Evolutionary conservation across 2,329 filamentous ascomycete species (phyloP).

Genomic region (Fusarium aywerte): DNA sequence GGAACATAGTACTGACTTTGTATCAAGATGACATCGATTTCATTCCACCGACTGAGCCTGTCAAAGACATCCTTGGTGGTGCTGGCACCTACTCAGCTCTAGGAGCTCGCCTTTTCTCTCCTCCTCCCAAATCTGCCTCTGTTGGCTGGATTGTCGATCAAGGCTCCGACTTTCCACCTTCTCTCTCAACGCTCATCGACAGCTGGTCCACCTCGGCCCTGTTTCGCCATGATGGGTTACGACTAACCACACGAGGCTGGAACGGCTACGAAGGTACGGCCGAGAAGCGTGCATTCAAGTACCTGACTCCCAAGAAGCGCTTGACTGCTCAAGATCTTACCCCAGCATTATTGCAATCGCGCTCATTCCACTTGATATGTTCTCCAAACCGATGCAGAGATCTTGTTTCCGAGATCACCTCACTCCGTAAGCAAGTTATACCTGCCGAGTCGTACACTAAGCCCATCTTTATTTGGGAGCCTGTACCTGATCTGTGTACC

Average conservation of each 20-base stretch:
- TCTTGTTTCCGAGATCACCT: constrained; percentile 76
- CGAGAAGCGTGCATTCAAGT: constrained; percentile 81
- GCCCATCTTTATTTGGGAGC: constrained; percentile 92
- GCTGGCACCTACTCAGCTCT: constrained; percentile 88
- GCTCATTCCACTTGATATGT: constrained; percentile 89
- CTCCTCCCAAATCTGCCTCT: constrained; percentile 69
- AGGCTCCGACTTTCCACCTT: constrained; percentile 84
- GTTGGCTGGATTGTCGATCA: constrained; percentile 93
- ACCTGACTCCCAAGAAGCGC: constrained; percentile 86
- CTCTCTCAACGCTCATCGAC: constrained; percentile 71
- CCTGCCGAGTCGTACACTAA: constrained; percentile 56
- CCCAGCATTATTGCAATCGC: constrained; percentile 72
- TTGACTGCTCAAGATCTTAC: constrained; percentile 79
- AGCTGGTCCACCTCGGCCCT: constrained; percentile 81
- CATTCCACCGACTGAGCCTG: constrained; percentile 72
- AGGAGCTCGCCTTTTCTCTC: constrained; percentile 88
- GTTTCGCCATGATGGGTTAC: constrained; percentile 71
- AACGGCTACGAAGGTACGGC: constrained; percentile 83
- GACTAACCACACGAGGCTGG: constrained; percentile 89
- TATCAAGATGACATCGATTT: constrained; percentile 88
- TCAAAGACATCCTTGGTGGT: constrained; percentile 84
- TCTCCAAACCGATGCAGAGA: constrained; percentile 80
- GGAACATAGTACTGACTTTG: constrained; percentile 18
- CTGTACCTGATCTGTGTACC: constrained; percentile 87
- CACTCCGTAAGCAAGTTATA: constrained; percentile 60